A percentile compares a stretch with the other conserved stretches of the same genome.
Evolutionary conservation across 768 basidiomycete genomes (phyloP).

Genomic region (Tulasnella sp.): DNA sequence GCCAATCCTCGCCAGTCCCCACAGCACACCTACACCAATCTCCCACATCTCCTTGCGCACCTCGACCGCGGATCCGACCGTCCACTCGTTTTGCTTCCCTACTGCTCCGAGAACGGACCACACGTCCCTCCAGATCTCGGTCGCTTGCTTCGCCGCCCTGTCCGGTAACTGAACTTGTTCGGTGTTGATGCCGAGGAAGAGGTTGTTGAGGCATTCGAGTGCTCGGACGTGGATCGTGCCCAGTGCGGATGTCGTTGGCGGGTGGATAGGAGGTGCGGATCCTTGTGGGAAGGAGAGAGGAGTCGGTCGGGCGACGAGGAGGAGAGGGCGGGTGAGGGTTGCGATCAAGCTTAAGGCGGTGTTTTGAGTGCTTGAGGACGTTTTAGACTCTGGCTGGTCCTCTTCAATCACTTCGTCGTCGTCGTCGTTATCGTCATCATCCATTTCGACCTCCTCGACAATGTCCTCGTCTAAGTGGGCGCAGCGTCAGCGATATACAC

Average conservation of each 20-base stretch:
- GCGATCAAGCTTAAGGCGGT: slow-evolving; percentile 35
- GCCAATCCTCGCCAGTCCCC: slow-evolving; percentile 77
- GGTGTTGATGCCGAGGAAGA: slow-evolving; percentile 47
- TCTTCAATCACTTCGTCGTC: slow-evolving; percentile 25
- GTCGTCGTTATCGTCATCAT: slow-evolving; percentile 29
- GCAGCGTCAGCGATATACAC: slow-evolving; percentile 13
- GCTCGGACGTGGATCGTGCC: slow-evolving; percentile 75
- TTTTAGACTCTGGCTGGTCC: slow-evolving; percentile 21
- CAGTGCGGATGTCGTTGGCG: slow-evolving; percentile 79
- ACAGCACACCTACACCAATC: slow-evolving; percentile 67
- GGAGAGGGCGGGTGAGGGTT: slow-evolving; percentile 53
- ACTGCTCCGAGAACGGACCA: not conserved
- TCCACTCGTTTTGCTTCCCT: slow-evolving; percentile 11
- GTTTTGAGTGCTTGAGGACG: slow-evolving; percentile 18
- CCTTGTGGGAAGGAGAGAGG: slow-evolving; percentile 68
- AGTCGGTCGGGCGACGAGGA: slow-evolving; percentile 62
- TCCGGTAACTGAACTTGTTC: slow-evolving; percentile 29
- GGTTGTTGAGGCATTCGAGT: slow-evolving; percentile 82
- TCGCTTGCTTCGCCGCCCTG: slow-evolving; percentile 35
- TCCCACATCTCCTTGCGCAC: slow-evolving; percentile 66
- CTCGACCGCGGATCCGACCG: slow-evolving; percentile 43
- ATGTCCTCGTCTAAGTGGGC: slow-evolving; percentile 18
- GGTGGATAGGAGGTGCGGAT: slow-evolving; percentile 58
- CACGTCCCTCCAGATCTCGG: slow-evolving; percentile 26
- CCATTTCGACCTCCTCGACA: slow-evolving; percentile 23